Conservation (phyloP, 2,329 filamentous ascomycete species). For the Thermochaetoides dissita region DNA sequence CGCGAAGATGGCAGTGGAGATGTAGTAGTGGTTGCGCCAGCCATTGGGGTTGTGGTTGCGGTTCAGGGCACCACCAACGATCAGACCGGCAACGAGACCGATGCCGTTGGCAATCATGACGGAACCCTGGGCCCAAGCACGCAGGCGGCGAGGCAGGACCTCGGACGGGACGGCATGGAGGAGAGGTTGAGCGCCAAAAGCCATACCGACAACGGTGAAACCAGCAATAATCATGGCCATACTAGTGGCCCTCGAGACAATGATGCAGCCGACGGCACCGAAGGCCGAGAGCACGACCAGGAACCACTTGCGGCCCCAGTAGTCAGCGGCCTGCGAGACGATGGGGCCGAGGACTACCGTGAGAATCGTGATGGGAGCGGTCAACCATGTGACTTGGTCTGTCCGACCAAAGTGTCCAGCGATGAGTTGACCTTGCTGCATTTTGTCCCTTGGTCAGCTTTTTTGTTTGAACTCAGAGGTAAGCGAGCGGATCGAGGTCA, state of each 20-base stretch:
- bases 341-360: conserved; percentile 16
- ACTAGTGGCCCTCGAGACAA: conserved; percentile 22
- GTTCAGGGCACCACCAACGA: conserved; percentile 23
- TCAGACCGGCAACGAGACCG: conserved; percentile 20
- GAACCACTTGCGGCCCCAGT: conserved; percentile 29
- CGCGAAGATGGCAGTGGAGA: conserved; percentile 13
- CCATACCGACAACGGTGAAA: conserved; percentile 22
- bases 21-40: conserved; percentile 24
- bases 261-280: conserved; percentile 22
- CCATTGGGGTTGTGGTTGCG: conserved; percentile 11
- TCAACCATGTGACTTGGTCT: conserved; percentile 20
- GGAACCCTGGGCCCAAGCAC: conserved; percentile 23
- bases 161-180: conserved; percentile 26
- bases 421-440: too few relatives aligned
- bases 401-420: too few relatives aligned
- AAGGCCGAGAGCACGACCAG: conserved; percentile 22
- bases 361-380: background rate
- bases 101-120: conserved; percentile 19
- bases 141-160: conserved; percentile 24
- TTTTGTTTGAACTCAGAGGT: too few relatives aligned
- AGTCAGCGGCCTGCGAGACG: conserved; percentile 27
- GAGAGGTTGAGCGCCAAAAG: conserved; percentile 25
- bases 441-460: too few relatives aligned
- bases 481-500: too few relatives aligned
- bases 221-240: conserved; percentile 26